Evolutionary conservation across 805 yeast genomes (phyloP), one percentile per base, ranked within the genome.

Genomic region (Lachancea meyersii): DNA sequence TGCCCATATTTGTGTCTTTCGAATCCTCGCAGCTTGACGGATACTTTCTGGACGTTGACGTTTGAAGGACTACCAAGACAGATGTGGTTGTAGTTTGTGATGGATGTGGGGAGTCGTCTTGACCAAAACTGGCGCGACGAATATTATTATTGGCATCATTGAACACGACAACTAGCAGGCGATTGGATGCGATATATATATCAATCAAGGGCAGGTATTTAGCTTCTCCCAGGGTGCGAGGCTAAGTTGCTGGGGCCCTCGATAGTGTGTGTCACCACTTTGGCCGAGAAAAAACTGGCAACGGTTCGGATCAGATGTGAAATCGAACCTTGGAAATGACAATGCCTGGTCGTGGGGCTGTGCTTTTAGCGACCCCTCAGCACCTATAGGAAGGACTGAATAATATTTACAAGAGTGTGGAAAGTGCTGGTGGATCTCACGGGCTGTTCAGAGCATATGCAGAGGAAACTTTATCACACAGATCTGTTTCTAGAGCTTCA

Each of bases 401-500:
- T 23, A 14, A 8, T 28, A 28, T 28, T 13, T 28, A 28, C 32
- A 28, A 28, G 32, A n/a, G 32, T 11, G 32, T 8, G n/a, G 32
- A 7, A 28, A 14, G 7, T 28, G 7, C 7, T 14, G n/a, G n/a
- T n/a, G n/a, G n/a, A n/a, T n/a, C n/a, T n/a, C n/a, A n/a, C n/a
- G n/a, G n/a, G n/a, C n/a, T n/a, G n/a, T n/a, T n/a, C n/a, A n/a
- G n/a, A n/a, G n/a, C n/a, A n/a, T n/a, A n/a, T n/a, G n/a, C n/a
- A n/a, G n/a, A n/a, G n/a, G n/a, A n/a, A n/a, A n/a, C n/a, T n/a
- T n/a, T n/a, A n/a, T n/a, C n/a, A n/a, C n/a, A n/a, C n/a, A n/a
- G n/a, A n/a, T n/a, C n/a, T n/a, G n/a, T n/a, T 16, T 4, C 46
- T 33, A 44, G 13, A 53, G 41, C 41, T 50, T 48, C 22, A 77